These are phyloP conservation scores for Simmondsia chinensis DNA, from an alignment of 148 eudicot species.

Conservation along the genomic window DNA sequence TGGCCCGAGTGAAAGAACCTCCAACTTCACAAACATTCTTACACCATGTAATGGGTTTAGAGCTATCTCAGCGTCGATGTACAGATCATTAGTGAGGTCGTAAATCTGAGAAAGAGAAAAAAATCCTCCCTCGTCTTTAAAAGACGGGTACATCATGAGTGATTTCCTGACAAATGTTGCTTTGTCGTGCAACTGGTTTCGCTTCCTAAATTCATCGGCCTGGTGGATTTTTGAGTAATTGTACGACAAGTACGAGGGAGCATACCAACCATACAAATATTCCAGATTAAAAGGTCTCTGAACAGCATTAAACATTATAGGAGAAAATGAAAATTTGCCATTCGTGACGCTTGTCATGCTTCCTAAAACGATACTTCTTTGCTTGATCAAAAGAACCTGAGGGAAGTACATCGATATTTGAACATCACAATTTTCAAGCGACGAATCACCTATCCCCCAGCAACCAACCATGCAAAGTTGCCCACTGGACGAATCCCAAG, in stretches of 20 bases:
- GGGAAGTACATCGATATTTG: slow-evolving; percentile 17
- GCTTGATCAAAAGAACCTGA: slow-evolving; percentile 7
- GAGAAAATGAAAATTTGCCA: slow-evolving; percentile 1
- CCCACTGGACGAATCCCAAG: slow-evolving; percentile 13
- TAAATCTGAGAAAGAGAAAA: slow-evolving; percentile 1
- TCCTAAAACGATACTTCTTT: slow-evolving; percentile 14
- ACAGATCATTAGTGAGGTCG: slow-evolving; percentile 9
- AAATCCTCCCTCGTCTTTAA: slow-evolving; percentile 4
- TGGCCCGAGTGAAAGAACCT: slow-evolving; percentile 18
- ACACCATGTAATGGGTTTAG: too few species aligned
- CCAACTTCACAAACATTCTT: slow-evolving; percentile 5
- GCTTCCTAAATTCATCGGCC: slow-evolving; percentile 10
- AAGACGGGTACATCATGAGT: slow-evolving; percentile 5
- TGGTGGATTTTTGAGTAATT: slow-evolving; percentile 7
- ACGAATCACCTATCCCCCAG: too few species aligned
- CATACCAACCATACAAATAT: slow-evolving; percentile 6
- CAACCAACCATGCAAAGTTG: slow-evolving; percentile 21
- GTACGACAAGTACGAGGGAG: slow-evolving; percentile 9
- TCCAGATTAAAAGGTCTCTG: slow-evolving; percentile 1
- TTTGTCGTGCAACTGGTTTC: slow-evolving; percentile 1
- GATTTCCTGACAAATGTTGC: neutral
- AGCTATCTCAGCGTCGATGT: neutral
- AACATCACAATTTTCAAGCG: too few species aligned
- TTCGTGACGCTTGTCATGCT: slow-evolving; percentile 3
- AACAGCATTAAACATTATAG: slow-evolving; percentile 6